phyloP scores from a whole-genome alignment of 768 basidiomycete genomes.

The Mycena filopes region DNA sequence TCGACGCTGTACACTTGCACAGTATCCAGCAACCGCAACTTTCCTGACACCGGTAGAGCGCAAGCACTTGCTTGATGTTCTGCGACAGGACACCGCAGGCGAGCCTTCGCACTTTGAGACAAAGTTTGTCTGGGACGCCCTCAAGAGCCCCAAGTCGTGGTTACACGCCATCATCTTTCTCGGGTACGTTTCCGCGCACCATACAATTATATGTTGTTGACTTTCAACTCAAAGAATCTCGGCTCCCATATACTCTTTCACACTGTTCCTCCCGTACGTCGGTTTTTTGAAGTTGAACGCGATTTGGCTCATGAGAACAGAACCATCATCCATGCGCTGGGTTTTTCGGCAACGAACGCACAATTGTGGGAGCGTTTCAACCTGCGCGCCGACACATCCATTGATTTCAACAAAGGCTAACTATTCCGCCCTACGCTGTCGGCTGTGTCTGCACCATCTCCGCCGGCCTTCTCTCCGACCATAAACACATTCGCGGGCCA shows the following conservation, averaged over 20 bases:
- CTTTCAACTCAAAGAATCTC: constrained; percentile 4
- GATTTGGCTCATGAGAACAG: not conserved
- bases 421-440: constrained; percentile 47
- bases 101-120: constrained; percentile 46
- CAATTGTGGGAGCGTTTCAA: constrained; percentile 39
- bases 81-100: constrained; percentile 40
- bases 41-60: constrained; percentile 52
- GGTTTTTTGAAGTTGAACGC: not conserved
- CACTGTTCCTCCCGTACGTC: constrained; percentile 44
- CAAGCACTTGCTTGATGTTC: constrained; percentile 39
- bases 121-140: constrained; percentile 47
- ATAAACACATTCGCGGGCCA: constrained; percentile 48
- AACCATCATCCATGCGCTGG: constrained; percentile 48
- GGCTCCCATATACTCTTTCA: constrained; percentile 48
- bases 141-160: constrained; percentile 43
- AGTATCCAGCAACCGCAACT: constrained; percentile 56
- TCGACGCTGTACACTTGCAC: no score
- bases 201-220: not conserved
- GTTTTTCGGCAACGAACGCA: constrained; percentile 53
- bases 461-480: constrained; percentile 47
- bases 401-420: constrained; percentile 33
- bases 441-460: constrained; percentile 43
- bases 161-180: constrained; percentile 39
- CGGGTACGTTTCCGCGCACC: constrained; percentile 36
- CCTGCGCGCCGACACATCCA: not conserved